Base-by-base conservation (phyloP, 306 rosid genomes). In the Sesbania bispinosa region DNA sequence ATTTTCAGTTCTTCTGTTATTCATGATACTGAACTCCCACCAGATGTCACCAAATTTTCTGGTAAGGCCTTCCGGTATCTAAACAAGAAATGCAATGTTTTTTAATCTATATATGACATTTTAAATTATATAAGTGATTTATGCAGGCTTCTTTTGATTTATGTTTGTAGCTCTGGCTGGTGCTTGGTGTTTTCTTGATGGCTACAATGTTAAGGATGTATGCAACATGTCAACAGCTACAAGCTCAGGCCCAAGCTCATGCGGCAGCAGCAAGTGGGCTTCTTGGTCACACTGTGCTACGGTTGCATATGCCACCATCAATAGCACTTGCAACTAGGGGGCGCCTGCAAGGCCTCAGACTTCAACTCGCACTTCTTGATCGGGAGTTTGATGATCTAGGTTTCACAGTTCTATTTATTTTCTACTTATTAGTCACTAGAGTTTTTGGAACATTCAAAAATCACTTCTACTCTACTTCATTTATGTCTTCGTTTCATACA, bases 31-130 rank as follows among this genome's bases (percentile, higher is more conserved):
- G n/a, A n/a, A n/a, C n/a, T n/a, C n/a, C n/a, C n/a, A n/a, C n/a
- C n/a, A n/a, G n/a, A 87, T 93, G 93, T 90, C 98, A 21, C 95
- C 98, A 7, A 90, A 93, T 78, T 93, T 90, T 87, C 83, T 94
- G 92, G 97, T 93, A 78, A 33, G 59, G 62, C 73, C 82, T 60
- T 77, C 18, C 59, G 55, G 4, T n/a, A 9, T 70, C 64, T 65
- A 47, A 60, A 38, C 35, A 18, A 59, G 38, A 39, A 26, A 23
- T 77, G 20, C 51, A 70, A 62, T 26, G 42, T 18, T 61, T 58
- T 16, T 26, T 7, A 20, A 2, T 7, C 10, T 35, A 23, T 30
- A 71, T 1, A 21, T 32, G 6, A 18, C 20, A 69, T 63, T 55
- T 73, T 24, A 51, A 45, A 38, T 66, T 74, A 53, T 65, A 35